Conservation (phyloP, 2,329 filamentous ascomycete species). For the Aspergillus fumigatus region DNA sequence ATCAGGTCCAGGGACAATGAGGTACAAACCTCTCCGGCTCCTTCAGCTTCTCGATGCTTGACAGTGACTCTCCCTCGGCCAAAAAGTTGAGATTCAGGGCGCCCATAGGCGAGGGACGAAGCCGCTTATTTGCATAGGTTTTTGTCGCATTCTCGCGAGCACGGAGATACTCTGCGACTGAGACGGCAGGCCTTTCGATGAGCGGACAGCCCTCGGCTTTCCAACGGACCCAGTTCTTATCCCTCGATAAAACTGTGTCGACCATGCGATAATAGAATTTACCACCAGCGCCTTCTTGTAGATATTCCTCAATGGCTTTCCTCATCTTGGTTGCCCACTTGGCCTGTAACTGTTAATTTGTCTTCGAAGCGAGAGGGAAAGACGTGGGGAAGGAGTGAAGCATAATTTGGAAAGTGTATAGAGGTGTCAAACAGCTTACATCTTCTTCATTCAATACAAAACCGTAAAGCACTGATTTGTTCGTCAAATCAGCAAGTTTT, state of each 20-base stretch:
- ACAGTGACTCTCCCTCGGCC: slow-evolving; percentile 57
- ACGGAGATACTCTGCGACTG: slow-evolving; percentile 62
- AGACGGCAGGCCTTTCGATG: slow-evolving; percentile 72
- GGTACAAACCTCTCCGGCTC: slow-evolving; percentile 48
- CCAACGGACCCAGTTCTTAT: slow-evolving; percentile 99
- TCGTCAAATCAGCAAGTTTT: slow-evolving; percentile 67
- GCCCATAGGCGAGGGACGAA: slow-evolving; percentile 65
- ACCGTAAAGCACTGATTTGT: slow-evolving; percentile 84
- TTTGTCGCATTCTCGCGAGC: slow-evolving; percentile 64
- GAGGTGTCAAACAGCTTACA: slow-evolving; percentile 44
- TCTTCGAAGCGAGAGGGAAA: neutral
- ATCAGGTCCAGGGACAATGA: neutral
- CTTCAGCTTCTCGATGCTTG: slow-evolving; percentile 66
- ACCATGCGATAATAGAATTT: slow-evolving; percentile 96
- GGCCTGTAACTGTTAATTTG: slow-evolving; percentile 47
- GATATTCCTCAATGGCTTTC: slow-evolving; percentile 71
- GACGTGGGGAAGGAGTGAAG: neutral
- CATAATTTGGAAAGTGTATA: neutral
- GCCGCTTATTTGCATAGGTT: slow-evolving; percentile 65
- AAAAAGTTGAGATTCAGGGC: slow-evolving; percentile 76
- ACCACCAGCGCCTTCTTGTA: slow-evolving; percentile 75
- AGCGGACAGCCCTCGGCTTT: slow-evolving; percentile 90
- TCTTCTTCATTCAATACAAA: slow-evolving; percentile 78
- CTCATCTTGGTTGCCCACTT: slow-evolving; percentile 83
- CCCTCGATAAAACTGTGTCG: slow-evolving; percentile 87